phyloP scores from a whole-genome alignment of 495 filamentous ascomycete species.

The Filosporella fistucella region DNA sequence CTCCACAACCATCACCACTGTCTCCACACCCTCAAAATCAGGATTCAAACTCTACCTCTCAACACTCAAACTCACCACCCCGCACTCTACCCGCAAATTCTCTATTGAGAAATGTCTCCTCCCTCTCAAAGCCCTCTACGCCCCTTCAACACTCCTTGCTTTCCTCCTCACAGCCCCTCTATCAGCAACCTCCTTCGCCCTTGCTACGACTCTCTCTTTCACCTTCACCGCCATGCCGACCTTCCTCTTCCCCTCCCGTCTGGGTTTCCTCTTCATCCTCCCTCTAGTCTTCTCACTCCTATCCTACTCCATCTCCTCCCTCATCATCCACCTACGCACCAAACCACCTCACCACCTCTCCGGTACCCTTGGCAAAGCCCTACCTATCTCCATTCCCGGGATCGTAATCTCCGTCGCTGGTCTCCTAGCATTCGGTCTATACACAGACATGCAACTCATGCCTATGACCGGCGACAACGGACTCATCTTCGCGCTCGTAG shows the following conservation, averaged over 20 bases:
- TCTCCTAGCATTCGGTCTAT: conserved; percentile 14
- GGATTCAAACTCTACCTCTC: conserved; percentile 32
- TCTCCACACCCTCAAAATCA: conserved; percentile 24
- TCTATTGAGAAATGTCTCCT: conserved; percentile 29
- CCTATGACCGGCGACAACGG: neutral
- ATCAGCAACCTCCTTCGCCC: conserved; percentile 35
- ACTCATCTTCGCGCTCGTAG: neutral
- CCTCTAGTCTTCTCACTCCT: conserved; percentile 11
- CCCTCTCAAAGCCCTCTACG: conserved; percentile 36
- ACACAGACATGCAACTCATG: conserved; percentile 2
- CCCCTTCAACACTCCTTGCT: conserved; percentile 39
- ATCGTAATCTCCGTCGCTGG: conserved; percentile 13
- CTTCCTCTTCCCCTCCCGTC: conserved; percentile 28
- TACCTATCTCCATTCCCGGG: neutral
- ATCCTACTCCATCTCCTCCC: neutral
- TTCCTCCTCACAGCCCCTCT: conserved; percentile 38
- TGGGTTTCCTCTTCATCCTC: conserved; percentile 37
- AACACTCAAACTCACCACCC: conserved; percentile 31
- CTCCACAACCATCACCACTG: conserved; percentile 27
- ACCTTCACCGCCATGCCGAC: conserved; percentile 41
- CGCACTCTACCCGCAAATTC: conserved; percentile 16
- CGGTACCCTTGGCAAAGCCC: neutral
- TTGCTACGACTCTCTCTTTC: conserved; percentile 37
- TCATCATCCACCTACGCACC: conserved; percentile 4
- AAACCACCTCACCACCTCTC: conserved; percentile 4